A percentile compares a stretch with the other conserved stretches of the same genome.
These are phyloP conservation scores for Arachnomyces sp. DNA, from an alignment of 2,329 filamentous ascomycete genomes.

Conservation along the genomic window DNA sequence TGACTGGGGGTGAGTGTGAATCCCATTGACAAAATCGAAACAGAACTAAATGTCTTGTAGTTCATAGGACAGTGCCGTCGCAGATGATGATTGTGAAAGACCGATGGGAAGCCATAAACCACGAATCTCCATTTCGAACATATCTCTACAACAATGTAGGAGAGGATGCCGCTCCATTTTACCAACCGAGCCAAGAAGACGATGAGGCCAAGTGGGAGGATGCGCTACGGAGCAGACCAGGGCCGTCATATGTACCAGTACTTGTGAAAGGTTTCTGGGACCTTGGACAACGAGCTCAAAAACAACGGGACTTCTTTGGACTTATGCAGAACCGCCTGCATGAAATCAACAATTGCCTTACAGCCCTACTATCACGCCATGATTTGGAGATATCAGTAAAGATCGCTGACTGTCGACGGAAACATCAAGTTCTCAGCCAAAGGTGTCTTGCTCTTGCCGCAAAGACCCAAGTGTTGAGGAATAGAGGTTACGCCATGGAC, in stretches of 20 bases:
- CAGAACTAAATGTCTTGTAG: conserved; percentile 19
- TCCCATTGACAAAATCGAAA: conserved; percentile 9
- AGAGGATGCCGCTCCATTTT: conserved; percentile 54
- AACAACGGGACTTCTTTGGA: conserved; percentile 51
- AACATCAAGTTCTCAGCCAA: conserved; percentile 53
- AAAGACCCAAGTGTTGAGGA: conserved; percentile 57
- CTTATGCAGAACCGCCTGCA: conserved; percentile 53
- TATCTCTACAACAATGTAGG: conserved; percentile 59
- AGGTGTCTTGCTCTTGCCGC: conserved; percentile 54
- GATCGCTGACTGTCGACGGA: conserved; percentile 51
- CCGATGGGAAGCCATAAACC: conserved; percentile 53
- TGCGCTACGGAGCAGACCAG: conserved; percentile 53
- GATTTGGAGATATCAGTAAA: conserved; percentile 53
- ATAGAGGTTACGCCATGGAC: conserved; percentile 59
- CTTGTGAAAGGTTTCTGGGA: conserved; percentile 54
- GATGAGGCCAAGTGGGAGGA: conserved; percentile 59
- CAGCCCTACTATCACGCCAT: conserved; percentile 52
- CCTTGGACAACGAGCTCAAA: conserved; percentile 50
- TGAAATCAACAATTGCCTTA: conserved; percentile 58
- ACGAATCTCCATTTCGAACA: conserved; percentile 48
- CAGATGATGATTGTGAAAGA: conserved; percentile 54
- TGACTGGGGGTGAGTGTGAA: conserved; percentile 31
- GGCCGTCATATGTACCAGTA: conserved; percentile 51
- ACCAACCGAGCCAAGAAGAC: conserved; percentile 50
- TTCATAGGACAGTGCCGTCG: conserved; percentile 54